Evolutionary conservation across 495 filamentous ascomycete genomes (phyloP), one percentile per base, ranked within the genome.

Genomic region (Talaromyces adpressus): DNA sequence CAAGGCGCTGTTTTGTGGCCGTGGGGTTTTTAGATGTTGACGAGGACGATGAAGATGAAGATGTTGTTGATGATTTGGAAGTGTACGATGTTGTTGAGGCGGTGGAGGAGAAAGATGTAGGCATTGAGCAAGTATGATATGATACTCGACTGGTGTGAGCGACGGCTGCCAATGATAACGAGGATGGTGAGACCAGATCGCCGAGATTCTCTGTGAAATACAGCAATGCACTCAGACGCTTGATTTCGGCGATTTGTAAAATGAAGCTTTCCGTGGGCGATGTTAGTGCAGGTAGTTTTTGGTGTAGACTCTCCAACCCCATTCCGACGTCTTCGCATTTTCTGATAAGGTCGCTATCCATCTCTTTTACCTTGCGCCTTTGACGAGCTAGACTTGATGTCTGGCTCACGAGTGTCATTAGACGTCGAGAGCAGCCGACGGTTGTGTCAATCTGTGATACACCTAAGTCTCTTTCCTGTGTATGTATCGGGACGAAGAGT

Each of bases 401-500:
- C 6, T 63, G 47, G 25, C 65, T 62, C 2, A 69, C 66, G 2
- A 69, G 29, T 34, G 49, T 53, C 63, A 69, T 67, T 29, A 69
- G 56, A n/a, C 63, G 34, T 4, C 68, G 63, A 32, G 68, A 69
- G 52, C 68, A 67, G 30, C 65, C 68, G 56, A 69, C 64, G 0
- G 63, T 30, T 18, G 57, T 63, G 58, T 67, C 68, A 30, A 67
- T 64, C 68, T 69, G 41, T 20, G 1, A n/a, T 32, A 18, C 25
- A 22, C n/a, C 12, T 36, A 20, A 36, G 6, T 18, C 29, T 11
- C 11, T 39, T 16, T 25, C n/a, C 6, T 20, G 5, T 53, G 5
- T 22, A 23, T 53, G 51, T 11, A 14, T 54, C 51, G 18, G 8
- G 18, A 8, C 18, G n/a, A 20, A 18, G 45, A 18, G 30, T 39